These are phyloP conservation scores for Podila epigama DNA, from an alignment of 192 early-diverging fungal species.

Conservation along the genomic window DNA sequence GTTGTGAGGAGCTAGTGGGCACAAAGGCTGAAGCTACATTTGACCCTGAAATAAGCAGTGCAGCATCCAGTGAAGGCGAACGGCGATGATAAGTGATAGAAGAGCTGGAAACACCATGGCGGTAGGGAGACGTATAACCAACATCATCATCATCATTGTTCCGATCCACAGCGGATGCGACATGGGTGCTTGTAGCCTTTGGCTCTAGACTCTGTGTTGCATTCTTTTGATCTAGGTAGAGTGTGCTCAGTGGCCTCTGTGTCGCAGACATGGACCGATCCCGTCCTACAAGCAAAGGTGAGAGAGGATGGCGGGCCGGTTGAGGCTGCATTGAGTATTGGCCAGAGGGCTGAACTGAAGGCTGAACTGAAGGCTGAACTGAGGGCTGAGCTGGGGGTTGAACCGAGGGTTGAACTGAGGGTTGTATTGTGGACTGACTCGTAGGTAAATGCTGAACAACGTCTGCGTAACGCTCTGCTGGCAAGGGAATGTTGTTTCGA, in stretches of 20 bases:
- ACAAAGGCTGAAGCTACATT: not conserved
- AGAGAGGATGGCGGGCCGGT: conserved; percentile 12
- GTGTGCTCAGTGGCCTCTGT: not conserved
- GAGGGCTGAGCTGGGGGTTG: too few species aligned
- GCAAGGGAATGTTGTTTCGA: not conserved
- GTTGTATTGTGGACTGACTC: too few species aligned
- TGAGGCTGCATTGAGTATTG: too few species aligned
- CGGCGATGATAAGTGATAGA: conserved; percentile 43
- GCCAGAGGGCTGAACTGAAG: too few species aligned
- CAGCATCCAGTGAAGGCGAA: conserved; percentile 30
- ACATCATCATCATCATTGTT: conserved; percentile 30
- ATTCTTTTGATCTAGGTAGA: not conserved
- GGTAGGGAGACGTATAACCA: conserved; percentile 45
- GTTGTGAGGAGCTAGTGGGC: not conserved
- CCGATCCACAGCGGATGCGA: not conserved
- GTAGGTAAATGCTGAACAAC: conserved; percentile 1
- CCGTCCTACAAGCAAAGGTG: conserved; percentile 8
- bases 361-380: too few species aligned
- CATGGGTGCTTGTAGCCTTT: too few species aligned
- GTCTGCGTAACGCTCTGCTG: conserved; percentile 1
- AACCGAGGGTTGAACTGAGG: too few species aligned
- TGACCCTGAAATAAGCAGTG: not conserved
- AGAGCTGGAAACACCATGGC: conserved; percentile 44
- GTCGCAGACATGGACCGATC: conserved; percentile 6
- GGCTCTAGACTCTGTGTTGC: not conserved